phyloP scores from a whole-genome alignment of 1,139 yeast species.

The Chernovozyma sophiae-reginae region DNA sequence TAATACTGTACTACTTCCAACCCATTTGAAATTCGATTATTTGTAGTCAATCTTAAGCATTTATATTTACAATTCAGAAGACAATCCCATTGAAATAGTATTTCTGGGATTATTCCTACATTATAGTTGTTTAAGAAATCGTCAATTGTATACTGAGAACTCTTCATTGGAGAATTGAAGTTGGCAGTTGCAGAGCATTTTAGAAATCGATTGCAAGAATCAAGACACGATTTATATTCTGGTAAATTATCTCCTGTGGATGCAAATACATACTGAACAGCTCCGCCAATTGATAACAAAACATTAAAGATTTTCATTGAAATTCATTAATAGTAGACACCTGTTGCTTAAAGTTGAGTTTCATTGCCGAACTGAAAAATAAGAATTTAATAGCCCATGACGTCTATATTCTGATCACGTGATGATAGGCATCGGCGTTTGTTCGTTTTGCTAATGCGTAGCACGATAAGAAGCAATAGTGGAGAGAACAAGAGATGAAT shows the following conservation, averaged over 20 bases:
- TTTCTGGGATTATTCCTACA: constrained; percentile 14
- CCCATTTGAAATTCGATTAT: constrained; percentile 16
- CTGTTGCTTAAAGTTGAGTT: no score
- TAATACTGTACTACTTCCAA: constrained; percentile 35
- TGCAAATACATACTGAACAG: not conserved
- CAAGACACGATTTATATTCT: constrained; percentile 23
- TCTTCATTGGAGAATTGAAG: not conserved
- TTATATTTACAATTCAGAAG: constrained; percentile 37
- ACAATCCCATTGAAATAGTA: constrained; percentile 34
- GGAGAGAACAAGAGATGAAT: no score
- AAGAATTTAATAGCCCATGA: no score
- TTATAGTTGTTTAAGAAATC: constrained; percentile 13
- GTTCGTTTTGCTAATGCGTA: no score
- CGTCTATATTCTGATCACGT: no score
- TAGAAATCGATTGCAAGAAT: constrained; percentile 10
- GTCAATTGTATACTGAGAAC: constrained; percentile 8
- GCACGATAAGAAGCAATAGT: no score
- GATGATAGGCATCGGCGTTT: no score
- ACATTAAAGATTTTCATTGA: not conserved
- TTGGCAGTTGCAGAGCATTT: constrained; percentile 1
- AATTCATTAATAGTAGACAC: no score
- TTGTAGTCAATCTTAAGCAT: constrained; percentile 37
- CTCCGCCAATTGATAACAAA: not conserved
- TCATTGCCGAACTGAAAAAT: no score
- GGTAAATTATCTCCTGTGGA: constrained; percentile 25